Evolutionary conservation across 805 yeast genomes (phyloP).

Genomic region (Candida easanensis): DNA sequence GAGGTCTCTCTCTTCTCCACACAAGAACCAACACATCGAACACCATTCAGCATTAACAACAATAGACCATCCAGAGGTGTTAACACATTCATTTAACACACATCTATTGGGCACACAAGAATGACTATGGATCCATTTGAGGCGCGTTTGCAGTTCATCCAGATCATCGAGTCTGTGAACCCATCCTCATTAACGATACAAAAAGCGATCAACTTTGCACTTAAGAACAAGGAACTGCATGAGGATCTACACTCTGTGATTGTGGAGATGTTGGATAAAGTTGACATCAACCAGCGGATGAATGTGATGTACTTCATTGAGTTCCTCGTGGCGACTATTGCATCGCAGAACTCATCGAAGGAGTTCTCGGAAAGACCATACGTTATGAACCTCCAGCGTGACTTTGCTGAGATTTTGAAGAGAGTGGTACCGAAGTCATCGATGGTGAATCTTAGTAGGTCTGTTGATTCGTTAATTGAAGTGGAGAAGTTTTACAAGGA

Average conservation of each 20-base stretch:
- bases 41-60: too few relatives aligned
- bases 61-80: too few relatives aligned
- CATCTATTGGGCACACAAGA: too few relatives aligned
- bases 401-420: slow-evolving; percentile 32
- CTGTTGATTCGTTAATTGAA: slow-evolving; percentile 18
- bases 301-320: slow-evolving; percentile 72
- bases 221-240: slow-evolving; percentile 53
- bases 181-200: slow-evolving; percentile 55
- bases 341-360: slow-evolving; percentile 3
- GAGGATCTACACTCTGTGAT: slow-evolving; percentile 71
- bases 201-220: slow-evolving; percentile 37
- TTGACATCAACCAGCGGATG: slow-evolving; percentile 59
- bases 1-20: too few relatives aligned
- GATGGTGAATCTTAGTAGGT: slow-evolving; percentile 20
- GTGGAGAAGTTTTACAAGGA: slow-evolving; percentile 17
- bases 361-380: slow-evolving; percentile 21
- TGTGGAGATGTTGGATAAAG: slow-evolving; percentile 50
- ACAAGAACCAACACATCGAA: too few relatives aligned
- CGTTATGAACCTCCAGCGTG: slow-evolving; percentile 28
- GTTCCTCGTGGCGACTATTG: slow-evolving; percentile 44
- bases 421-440: slow-evolving; percentile 35
- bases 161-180: slow-evolving; percentile 58
- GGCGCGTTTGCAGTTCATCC: slow-evolving; percentile 72
- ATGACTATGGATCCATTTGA: slow-evolving; percentile 81
- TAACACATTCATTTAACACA: too few relatives aligned